phyloP scores from a whole-genome alignment of 352 stramenopile species.

The Discostella stelligera region DNA sequence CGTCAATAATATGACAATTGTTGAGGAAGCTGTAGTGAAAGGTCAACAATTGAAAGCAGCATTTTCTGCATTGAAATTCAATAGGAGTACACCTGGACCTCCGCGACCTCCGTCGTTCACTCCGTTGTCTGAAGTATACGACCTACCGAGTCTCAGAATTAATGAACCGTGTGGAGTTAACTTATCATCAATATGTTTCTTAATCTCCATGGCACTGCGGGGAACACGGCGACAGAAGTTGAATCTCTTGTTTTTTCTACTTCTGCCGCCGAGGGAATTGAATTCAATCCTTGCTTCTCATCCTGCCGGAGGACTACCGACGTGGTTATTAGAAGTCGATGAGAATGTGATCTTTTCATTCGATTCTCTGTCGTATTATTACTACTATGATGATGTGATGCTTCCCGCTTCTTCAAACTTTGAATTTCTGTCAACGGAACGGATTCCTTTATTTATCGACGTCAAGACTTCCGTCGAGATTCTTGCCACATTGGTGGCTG shows the following conservation, averaged over 20 bases:
- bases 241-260: constrained; percentile 73
- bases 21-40: constrained; percentile 8
- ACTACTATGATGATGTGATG: constrained; percentile 60
- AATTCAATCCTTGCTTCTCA: constrained; percentile 58
- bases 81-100: constrained; percentile 12
- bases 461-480: constrained; percentile 42
- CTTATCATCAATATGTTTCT: constrained; percentile 61
- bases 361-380: constrained; percentile 70
- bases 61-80: neutral
- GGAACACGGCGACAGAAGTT: constrained; percentile 65
- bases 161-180: constrained; percentile 43
- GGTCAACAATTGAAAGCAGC: constrained; percentile 1
- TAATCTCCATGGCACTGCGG: constrained; percentile 60
- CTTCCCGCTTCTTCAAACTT: too few species aligned
- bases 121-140: constrained; percentile 31
- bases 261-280: constrained; percentile 60
- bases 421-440: too few species aligned
- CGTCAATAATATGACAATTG: constrained; percentile 64
- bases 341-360: constrained; percentile 57
- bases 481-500: constrained; percentile 32
- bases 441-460: constrained; percentile 35
- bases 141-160: constrained; percentile 14
- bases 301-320: constrained; percentile 69
- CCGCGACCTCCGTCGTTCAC: constrained; percentile 30
- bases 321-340: constrained; percentile 76